Base-by-base conservation (phyloP, 495 filamentous ascomycete genomes). In the Lindgomyces ingoldianus region DNA sequence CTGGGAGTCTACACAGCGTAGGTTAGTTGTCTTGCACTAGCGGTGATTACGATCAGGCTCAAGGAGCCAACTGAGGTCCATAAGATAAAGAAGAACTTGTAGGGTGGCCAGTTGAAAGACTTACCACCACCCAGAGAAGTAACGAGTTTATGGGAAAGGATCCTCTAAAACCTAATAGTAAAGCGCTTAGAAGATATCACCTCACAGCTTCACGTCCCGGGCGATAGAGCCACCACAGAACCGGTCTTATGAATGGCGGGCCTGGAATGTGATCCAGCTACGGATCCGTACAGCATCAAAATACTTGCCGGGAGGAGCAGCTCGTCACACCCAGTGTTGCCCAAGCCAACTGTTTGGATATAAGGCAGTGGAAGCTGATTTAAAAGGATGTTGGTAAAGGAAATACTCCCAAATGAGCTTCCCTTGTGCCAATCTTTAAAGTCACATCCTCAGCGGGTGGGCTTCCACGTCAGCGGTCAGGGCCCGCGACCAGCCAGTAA, bases 301-400 rank as follows among this genome's bases (percentile, higher is more conserved):
- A 18, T 46, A 18, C 44, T 18, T 46, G 22, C 44, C 44, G 3
- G 22, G 22, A 18, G 44, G 44, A 8, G n/a, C 22, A 4, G 44
- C 44, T 21, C 44, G 44, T 21, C 3, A 46, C 6, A 46, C 4
- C 44, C 44, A 8, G 44, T 46, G 44, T 46, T 46, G 14, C 44
- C 22, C 44, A 46, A 46, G 44, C 44, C 44, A 46, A 46, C 44
- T 46, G 44, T 46, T 46, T 46, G 44, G 44, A 46, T 46, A 6
- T 46, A 46, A 4, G n/a, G 44, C 14, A 18, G 44, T 46, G 44
- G 44, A 46, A 18, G 16, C 4, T 18, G 22, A 46, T 46, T 14
- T 46, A 18, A 46, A 46, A 4, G 16, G 4, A 46, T 14, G n/a
- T 18, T 46, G 22, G 22, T 18, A 21, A 21, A 46, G 4, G 44